Conservation (phyloP, 768 basidiomycete genomes). For the Leccinum imitatum region DNA sequence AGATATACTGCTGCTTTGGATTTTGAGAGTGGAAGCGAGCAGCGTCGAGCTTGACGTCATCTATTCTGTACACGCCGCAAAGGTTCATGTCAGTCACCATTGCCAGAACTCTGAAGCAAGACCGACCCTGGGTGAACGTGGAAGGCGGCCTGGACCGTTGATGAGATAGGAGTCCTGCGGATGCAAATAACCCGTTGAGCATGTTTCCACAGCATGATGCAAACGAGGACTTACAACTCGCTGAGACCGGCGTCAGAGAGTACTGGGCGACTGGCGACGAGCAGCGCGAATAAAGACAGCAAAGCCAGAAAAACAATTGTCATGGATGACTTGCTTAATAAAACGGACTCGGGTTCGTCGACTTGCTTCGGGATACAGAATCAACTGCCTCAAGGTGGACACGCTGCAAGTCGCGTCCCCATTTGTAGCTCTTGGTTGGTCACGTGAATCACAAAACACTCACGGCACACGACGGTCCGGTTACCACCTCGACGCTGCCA, state of each 20-base stretch:
- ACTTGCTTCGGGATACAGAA: conserved; percentile 18
- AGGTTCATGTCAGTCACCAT: conserved; percentile 12
- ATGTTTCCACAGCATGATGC: conserved; percentile 10
- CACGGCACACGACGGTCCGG: conserved; percentile 10
- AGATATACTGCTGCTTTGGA: conserved; percentile 32
- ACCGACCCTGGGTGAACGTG: conserved; percentile 38
- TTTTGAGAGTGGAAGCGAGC: conserved; percentile 33
- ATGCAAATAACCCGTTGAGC: conserved; percentile 14
- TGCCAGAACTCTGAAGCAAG: conserved; percentile 14
- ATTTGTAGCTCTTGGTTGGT: conserved; percentile 19
- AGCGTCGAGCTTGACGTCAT: conserved; percentile 21
- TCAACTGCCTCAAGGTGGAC: conserved; percentile 25
- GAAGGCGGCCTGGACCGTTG: conserved; percentile 36
- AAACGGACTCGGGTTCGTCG: conserved; percentile 3
- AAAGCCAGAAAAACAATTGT: conserved; percentile 39
- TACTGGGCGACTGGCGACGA: conserved; percentile 44
- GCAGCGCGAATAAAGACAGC: conserved; percentile 42
- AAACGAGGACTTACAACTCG: conserved; percentile 29
- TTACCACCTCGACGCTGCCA: background rate
- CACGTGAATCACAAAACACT: conserved; percentile 24
- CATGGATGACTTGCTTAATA: conserved; percentile 27
- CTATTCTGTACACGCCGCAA: conserved; percentile 16
- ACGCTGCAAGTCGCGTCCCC: conserved; percentile 22
- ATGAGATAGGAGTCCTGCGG: conserved; percentile 9
- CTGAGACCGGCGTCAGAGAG: conserved; percentile 24